Base-by-base conservation (phyloP, 2,329 filamentous ascomycete genomes). In the Magnaporthales sp. region DNA sequence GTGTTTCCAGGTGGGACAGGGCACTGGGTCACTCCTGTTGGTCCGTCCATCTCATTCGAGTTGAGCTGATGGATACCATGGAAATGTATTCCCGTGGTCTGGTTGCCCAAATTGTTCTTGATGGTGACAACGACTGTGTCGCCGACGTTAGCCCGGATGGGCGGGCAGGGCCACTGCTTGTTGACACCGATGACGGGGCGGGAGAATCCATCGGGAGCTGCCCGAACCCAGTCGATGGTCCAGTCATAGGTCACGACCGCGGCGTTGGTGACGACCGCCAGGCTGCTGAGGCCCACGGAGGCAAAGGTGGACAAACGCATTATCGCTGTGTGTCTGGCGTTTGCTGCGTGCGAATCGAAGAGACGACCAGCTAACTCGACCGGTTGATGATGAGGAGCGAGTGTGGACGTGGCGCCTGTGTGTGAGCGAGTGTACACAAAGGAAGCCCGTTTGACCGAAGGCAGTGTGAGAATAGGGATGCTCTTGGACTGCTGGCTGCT, bases 91-190 rank as follows among this genome's bases (percentile, higher is more conserved):
- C 81, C 81, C 4, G 83, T 82, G 3, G 80, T 80, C 72, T 85
- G 76, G 71, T 85, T 84, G n/a, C 79, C 80, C 7, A 86, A 77
- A 38, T 75, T 72, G 74, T 86, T 86, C 69, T 75, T 74, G 22
- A 84, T 73, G 67, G 81, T 82, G 56, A 86, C 76, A 7, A 83
- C 71, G 62, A 86, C 67, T 30, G 75, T 80, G 68, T 86, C 84
- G 46, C 83, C 84, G 29, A 80, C 77, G 61, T 75, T 80, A 58
- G 80, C 84, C 67, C 83, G 78, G 31, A 88, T 81, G 6, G 74
- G 73, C 1, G 88, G 88, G 66, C 85, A 82, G 13, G 87, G 87
- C 84, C 87, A 88, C 71, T 83, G 73, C 4, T 81, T 81, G 70
- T 90, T 89, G 74, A 90, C 84, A 13, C 85, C 86, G 15, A 79